These are phyloP conservation scores for Penicillium expansum DNA, from an alignment of 2,329 filamentous ascomycete genomes.

Conservation along the genomic window DNA sequence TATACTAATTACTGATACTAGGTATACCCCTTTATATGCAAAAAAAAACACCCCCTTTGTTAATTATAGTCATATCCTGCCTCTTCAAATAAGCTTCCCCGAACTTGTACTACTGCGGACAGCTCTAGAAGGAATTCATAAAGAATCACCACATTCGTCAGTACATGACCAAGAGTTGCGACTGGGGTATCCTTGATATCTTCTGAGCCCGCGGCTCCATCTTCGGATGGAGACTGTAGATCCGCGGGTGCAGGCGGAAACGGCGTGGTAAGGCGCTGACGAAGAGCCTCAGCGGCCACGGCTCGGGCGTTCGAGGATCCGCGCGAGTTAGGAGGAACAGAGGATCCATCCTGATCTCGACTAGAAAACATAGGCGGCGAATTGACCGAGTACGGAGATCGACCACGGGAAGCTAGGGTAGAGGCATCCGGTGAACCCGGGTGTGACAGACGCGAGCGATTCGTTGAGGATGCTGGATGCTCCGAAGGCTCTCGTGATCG, in stretches of 20 bases:
- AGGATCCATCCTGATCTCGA: constrained; percentile 26
- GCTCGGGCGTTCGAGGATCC: constrained; percentile 25
- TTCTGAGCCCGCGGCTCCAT: constrained; percentile 8
- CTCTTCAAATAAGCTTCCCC: constrained; percentile 73
- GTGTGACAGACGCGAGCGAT: constrained; percentile 19
- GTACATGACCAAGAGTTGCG: constrained; percentile 70
- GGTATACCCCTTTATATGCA: not conserved
- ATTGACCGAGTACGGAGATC: constrained; percentile 14
- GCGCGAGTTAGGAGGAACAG: constrained; percentile 25
- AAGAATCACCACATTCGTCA: constrained; percentile 76
- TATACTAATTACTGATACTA: not conserved
- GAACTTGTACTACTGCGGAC: constrained; percentile 69
- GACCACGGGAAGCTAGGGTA: constrained; percentile 16
- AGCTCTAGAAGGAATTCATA: constrained; percentile 79
- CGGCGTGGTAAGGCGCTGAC: constrained; percentile 35
- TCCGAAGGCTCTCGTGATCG: constrained; percentile 24
- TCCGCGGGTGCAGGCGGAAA: constrained; percentile 21
- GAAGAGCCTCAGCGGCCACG: constrained; percentile 32
- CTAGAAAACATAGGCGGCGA: constrained; percentile 12
- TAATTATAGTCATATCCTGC: constrained; percentile 54
- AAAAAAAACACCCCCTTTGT: not conserved
- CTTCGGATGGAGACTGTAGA: constrained; percentile 3
- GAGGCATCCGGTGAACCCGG: constrained; percentile 21
- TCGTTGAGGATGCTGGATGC: constrained; percentile 20
- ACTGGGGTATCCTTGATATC: constrained; percentile 40